Conservation (phyloP, 257 asterid genomes). For the Lycium barbarum region DNA sequence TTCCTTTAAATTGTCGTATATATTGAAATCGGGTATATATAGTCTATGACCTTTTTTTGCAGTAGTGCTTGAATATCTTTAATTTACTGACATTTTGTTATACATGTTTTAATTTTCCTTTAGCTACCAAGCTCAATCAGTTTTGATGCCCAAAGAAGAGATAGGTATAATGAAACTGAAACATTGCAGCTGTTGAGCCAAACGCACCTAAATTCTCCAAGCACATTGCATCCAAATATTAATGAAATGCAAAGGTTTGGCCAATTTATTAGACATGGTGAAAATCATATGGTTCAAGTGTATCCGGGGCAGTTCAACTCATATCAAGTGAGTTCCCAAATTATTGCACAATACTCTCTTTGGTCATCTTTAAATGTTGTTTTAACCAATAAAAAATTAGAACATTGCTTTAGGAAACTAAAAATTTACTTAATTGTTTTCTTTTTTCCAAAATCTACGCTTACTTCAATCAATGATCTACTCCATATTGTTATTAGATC, state of each 20-base stretch:
- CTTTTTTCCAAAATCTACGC: not conserved
- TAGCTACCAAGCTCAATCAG: constrained; percentile 33
- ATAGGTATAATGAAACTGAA: constrained; percentile 53
- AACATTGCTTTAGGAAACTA: not conserved
- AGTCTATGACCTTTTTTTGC: no score
- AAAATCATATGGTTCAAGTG: constrained; percentile 47
- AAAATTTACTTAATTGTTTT: not conserved
- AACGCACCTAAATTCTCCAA: constrained; percentile 55
- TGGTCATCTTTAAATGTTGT: not conserved
- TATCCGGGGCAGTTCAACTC: constrained; percentile 40
- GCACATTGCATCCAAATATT: not conserved
- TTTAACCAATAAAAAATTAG: not conserved
- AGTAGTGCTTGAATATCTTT: not conserved
- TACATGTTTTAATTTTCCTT: constrained; percentile 28
- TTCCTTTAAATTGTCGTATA: constrained; percentile 63
- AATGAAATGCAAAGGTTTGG: constrained; percentile 32
- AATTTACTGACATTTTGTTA: not conserved
- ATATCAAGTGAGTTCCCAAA: constrained; percentile 47
- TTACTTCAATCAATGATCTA: not conserved
- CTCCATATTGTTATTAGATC: not conserved
- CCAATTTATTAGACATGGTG: constrained; percentile 40
- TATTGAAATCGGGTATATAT: constrained; percentile 56
- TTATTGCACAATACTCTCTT: not conserved
- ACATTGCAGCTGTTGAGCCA: constrained; percentile 63
- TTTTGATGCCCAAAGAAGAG: constrained; percentile 42